Evolutionary conservation across 495 filamentous ascomycete species (phyloP).

Genomic region (Copromyces sp.): DNA sequence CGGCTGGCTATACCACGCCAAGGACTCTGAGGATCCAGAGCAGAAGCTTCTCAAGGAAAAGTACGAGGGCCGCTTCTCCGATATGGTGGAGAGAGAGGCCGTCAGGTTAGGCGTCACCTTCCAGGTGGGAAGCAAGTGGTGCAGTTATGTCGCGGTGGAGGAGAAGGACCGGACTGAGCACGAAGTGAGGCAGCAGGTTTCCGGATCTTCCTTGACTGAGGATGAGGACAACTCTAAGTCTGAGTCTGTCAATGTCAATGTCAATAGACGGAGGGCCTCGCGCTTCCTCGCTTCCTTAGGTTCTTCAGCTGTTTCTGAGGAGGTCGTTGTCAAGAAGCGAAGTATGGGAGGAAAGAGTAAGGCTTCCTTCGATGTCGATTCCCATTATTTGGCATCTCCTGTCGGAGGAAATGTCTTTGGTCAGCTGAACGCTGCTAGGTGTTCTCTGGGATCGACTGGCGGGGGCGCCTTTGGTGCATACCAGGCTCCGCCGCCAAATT

Average conservation of each 20-base stretch:
- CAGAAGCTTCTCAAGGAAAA: constrained; percentile 38
- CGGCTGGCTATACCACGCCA: constrained; percentile 51
- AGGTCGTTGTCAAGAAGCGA: too few relatives aligned
- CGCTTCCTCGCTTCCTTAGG: background rate
- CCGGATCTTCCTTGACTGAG: background rate
- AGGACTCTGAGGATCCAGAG: constrained; percentile 22
- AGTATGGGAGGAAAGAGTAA: background rate
- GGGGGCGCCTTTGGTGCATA: background rate
- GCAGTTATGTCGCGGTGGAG: constrained; percentile 60
- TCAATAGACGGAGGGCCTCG: too few relatives aligned
- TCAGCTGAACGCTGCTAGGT: background rate
- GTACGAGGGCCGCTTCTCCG: constrained; percentile 36
- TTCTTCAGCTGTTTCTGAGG: too few relatives aligned
- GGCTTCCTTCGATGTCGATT: background rate
- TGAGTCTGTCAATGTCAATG: background rate
- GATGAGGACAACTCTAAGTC: background rate
- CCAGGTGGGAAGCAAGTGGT: constrained; percentile 57
- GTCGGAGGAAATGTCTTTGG: background rate
- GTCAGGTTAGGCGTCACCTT: constrained; percentile 52
- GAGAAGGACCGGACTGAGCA: constrained; percentile 14
- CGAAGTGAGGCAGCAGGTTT: background rate
- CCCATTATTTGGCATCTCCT: background rate
- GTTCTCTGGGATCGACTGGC: background rate
- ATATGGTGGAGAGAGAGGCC: constrained; percentile 52
- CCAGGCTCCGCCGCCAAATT: background rate